These are phyloP conservation scores for Mortierella sp. DNA, from an alignment of 371 early-diverging fungal genomes.

Conservation along the genomic window DNA sequence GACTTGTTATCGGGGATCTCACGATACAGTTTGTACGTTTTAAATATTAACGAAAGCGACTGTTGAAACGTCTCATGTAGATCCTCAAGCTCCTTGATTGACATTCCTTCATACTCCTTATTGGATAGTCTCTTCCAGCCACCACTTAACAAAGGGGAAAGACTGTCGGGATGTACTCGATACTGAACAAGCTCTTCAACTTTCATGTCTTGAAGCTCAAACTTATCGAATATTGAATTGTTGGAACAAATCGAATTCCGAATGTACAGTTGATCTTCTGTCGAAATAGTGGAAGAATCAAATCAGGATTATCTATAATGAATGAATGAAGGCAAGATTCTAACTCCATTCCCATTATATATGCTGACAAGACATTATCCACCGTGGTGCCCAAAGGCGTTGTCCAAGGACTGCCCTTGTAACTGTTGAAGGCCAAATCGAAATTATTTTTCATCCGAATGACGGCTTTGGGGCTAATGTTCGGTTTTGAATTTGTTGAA, in stretches of 20 bases:
- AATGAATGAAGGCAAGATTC: neutral
- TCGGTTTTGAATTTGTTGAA: too few relatives aligned
- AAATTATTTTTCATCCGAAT: neutral
- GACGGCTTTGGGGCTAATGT: neutral
- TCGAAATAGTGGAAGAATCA: neutral
- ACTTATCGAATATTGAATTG: neutral
- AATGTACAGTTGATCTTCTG: neutral
- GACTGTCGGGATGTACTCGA: neutral
- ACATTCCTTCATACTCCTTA: neutral
- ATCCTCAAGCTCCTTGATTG: neutral
- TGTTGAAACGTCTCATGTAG: neutral
- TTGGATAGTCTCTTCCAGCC: neutral
- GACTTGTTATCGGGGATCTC: neutral
- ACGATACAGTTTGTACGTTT: neutral
- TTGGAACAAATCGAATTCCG: neutral
- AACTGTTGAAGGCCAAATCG: neutral
- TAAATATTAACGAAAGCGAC: neutral
- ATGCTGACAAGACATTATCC: neutral
- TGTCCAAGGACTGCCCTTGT: neutral
- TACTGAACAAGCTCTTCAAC: neutral
- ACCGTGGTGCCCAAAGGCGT: neutral
- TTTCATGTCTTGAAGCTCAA: neutral
- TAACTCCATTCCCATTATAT: neutral
- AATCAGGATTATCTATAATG: neutral
- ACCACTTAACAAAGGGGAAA: neutral